Percentiles rank a stretch among this genome's conserved stretches.
phyloP scores from a whole-genome alignment of 768 basidiomycete species.

The Suillus variegatus region DNA sequence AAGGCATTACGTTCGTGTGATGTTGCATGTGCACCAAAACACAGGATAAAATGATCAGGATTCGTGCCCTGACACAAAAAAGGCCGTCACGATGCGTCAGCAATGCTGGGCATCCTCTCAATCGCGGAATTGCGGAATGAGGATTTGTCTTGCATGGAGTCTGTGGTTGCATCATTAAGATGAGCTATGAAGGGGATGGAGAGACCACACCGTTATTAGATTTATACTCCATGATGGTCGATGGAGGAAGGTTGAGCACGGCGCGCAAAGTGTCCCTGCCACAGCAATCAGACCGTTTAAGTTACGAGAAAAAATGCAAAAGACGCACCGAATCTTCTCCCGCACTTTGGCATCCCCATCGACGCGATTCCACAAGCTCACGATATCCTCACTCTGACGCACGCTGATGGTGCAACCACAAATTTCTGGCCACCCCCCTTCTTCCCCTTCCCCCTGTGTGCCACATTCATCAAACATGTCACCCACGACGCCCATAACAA shows the following conservation, averaged over 20 bases:
- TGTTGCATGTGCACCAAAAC: conserved; percentile 3
- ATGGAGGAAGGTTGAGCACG: conserved; percentile 72
- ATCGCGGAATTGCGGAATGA: conserved; percentile 74
- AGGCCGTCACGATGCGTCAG: conserved; percentile 12
- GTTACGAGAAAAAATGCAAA: conserved; percentile 31
- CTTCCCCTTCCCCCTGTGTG: conserved; percentile 32
- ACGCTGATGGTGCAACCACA: conserved; percentile 96
- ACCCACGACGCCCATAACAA: conserved; percentile 83
- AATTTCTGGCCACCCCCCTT: conserved; percentile 68
- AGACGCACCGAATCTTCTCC: conserved; percentile 77
- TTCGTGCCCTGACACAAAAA: neutral
- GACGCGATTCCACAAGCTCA: conserved; percentile 89
- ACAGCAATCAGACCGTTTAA: conserved; percentile 4
- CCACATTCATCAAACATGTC: conserved; percentile 82
- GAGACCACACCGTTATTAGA: conserved; percentile 75
- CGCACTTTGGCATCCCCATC: conserved; percentile 75
- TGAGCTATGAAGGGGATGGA: neutral
- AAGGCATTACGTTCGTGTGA: conserved; percentile 9
- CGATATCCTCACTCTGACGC: conserved; percentile 89
- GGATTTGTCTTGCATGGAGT: conserved; percentile 88
- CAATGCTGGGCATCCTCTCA: conserved; percentile 39
- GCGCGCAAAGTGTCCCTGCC: conserved; percentile 76
- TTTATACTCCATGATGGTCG: conserved; percentile 93
- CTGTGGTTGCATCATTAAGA: conserved; percentile 36
- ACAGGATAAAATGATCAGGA: neutral